Conservation (phyloP, 495 filamentous ascomycete genomes). For the Clavariopsis aquatica region DNA sequence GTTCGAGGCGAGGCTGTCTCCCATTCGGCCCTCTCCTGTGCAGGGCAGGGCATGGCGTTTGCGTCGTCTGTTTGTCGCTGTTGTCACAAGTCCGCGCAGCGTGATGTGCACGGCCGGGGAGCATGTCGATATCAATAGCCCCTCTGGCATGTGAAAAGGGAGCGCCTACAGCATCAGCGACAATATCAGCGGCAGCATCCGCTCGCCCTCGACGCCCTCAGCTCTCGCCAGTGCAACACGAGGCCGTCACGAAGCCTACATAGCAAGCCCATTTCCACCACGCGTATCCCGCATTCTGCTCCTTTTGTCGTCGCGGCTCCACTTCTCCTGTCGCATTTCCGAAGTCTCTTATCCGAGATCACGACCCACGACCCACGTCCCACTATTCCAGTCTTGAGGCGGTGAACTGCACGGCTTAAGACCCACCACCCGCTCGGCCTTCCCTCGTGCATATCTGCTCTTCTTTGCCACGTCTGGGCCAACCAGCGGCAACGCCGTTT, state of each 20-base stretch:
- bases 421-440: constrained; percentile 13
- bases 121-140: background rate
- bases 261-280: background rate
- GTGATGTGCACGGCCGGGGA: constrained; percentile 14
- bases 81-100: constrained; percentile 8
- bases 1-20: constrained; percentile 24
- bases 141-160: constrained; percentile 27
- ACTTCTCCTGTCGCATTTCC: constrained; percentile 11
- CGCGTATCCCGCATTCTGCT: constrained; percentile 9
- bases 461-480: constrained; percentile 18
- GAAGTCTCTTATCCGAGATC: constrained; percentile 20
- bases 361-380: background rate
- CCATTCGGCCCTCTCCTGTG: constrained; percentile 16
- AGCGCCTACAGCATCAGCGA: too few species aligned
- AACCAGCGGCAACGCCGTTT: constrained; percentile 6
- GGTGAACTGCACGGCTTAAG: constrained; percentile 30
- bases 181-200: background rate
- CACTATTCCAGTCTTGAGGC: constrained; percentile 16
- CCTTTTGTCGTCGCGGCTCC: constrained; percentile 8
- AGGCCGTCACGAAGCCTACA: background rate
- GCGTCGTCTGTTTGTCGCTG: background rate
- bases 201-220: constrained; percentile 11
- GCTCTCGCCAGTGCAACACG: constrained; percentile 18
- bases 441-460: constrained; percentile 10
- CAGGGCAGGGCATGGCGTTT: background rate